phyloP scores from a whole-genome alignment of 2,329 filamentous ascomycete species.

The Kalmusia sp. region DNA sequence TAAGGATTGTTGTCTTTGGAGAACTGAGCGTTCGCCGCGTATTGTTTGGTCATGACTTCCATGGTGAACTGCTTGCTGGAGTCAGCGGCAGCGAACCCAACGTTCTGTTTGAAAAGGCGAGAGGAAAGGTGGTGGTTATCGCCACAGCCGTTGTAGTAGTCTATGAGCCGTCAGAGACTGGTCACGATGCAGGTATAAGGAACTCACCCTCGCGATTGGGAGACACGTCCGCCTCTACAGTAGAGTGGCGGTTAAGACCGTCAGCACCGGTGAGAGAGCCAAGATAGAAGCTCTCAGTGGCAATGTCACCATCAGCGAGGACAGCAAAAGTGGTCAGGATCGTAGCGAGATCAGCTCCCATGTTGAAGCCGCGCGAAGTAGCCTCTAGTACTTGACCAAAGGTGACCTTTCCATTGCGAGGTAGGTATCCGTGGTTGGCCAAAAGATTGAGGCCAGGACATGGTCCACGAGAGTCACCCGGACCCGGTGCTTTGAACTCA shows the following conservation, averaged over 20 bases:
- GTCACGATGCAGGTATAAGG: constrained; percentile 31
- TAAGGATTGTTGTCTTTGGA: constrained; percentile 52
- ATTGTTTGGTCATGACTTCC: constrained; percentile 34
- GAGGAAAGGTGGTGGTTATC: constrained; percentile 52
- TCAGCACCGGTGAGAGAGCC: constrained; percentile 27
- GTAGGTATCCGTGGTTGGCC: constrained; percentile 60
- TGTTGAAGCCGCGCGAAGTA: constrained; percentile 29
- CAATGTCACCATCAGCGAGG: constrained; percentile 28
- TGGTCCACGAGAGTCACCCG: constrained; percentile 41
- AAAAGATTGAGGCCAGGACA: constrained; percentile 62
- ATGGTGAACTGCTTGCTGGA: constrained; percentile 30
- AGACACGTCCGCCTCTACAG: constrained; percentile 45
- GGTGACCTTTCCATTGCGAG: constrained; percentile 49
- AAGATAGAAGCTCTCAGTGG: constrained; percentile 26
- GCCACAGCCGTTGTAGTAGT: constrained; percentile 46
- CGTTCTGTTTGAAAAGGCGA: constrained; percentile 23
- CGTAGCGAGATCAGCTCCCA: constrained; percentile 34
- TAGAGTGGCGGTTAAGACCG: constrained; percentile 50
- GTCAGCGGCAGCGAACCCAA: constrained; percentile 23
- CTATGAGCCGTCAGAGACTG: constrained; percentile 25
- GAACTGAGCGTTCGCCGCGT: constrained; percentile 52
- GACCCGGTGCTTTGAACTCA: constrained; percentile 21
- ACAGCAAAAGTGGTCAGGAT: constrained; percentile 38
- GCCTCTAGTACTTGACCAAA: constrained; percentile 23
- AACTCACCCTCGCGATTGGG: constrained; percentile 47